These are phyloP conservation scores for Colletotrichum sp. DNA, from an alignment of 2,329 filamentous ascomycete genomes.

Conservation along the genomic window DNA sequence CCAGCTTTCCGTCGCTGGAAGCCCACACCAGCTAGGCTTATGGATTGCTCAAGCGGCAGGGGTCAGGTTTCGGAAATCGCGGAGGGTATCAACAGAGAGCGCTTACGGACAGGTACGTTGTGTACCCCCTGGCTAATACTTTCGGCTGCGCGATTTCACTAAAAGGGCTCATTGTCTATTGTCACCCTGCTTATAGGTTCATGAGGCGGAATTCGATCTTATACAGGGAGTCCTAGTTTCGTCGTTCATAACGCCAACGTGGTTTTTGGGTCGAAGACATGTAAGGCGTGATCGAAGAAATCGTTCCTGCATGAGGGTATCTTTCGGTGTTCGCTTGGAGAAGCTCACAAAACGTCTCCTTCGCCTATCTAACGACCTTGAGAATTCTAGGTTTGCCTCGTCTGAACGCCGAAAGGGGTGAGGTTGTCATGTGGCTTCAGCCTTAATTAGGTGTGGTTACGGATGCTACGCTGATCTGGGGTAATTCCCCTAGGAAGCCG, in stretches of 20 bases:
- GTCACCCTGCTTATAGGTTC: neutral
- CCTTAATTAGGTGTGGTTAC: neutral
- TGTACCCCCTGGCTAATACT: neutral
- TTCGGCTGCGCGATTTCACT: neutral
- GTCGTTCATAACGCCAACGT: neutral
- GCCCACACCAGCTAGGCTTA: neutral
- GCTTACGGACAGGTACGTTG: neutral
- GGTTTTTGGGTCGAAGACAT: neutral
- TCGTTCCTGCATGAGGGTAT: neutral
- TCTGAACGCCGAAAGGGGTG: neutral
- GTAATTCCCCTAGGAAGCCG: neutral
- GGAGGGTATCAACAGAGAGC: neutral
- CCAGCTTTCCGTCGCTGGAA: neutral
- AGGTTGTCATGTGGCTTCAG: neutral
- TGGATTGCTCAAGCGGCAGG: neutral
- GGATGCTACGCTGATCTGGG: constrained; percentile 2
- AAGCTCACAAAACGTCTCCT: neutral
- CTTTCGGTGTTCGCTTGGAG: neutral
- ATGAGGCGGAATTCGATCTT: neutral
- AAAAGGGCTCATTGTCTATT: neutral
- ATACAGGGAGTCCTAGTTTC: neutral
- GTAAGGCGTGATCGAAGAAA: neutral
- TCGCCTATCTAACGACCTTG: neutral
- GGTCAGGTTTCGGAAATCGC: neutral
- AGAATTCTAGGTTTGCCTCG: neutral